Percentiles rank a stretch among this genome's conserved stretches.
Evolutionary conservation across 2,329 filamentous ascomycete genomes (phyloP).

Genomic region (Oidium heveae): DNA sequence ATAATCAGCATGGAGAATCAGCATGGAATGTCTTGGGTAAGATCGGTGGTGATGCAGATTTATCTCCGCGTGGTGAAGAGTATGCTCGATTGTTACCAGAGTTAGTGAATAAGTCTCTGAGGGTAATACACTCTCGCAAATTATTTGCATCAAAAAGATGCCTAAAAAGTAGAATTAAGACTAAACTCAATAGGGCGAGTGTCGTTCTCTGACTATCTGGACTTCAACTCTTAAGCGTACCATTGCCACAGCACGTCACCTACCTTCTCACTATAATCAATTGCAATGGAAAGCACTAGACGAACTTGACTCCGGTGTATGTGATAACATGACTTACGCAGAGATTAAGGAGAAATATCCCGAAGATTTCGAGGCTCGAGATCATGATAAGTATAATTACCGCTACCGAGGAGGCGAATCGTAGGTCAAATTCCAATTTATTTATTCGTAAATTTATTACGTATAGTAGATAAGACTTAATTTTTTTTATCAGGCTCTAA

Average conservation of each 20-base stretch:
- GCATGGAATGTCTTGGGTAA: slow-evolving; percentile 72
- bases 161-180: background rate
- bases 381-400: slow-evolving; percentile 99
- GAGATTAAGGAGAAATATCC: slow-evolving; percentile 81
- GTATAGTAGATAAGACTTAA: no score
- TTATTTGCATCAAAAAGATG: background rate
- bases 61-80: slow-evolving; percentile 65
- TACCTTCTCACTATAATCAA: slow-evolving; percentile 66
- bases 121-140: slow-evolving; percentile 28
- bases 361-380: slow-evolving; percentile 82
- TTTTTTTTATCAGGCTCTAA: background rate
- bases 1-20: slow-evolving; percentile 68
- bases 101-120: slow-evolving; percentile 63
- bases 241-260: slow-evolving; percentile 68
- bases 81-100: slow-evolving; percentile 71
- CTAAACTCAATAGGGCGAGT: slow-evolving; percentile 13
- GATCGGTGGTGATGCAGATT: slow-evolving; percentile 74
- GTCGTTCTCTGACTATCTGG: slow-evolving; percentile 42
- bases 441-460: background rate
- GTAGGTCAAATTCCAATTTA: slow-evolving; percentile 12
- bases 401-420: slow-evolving; percentile 91
- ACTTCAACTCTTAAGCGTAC: slow-evolving; percentile 60
- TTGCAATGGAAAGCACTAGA: slow-evolving; percentile 97
- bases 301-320: slow-evolving; percentile 88
- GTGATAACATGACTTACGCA: slow-evolving; percentile 69